Percentiles rank a stretch among this genome's conserved stretches.
phyloP scores from a whole-genome alignment of 2,329 filamentous ascomycete genomes.

The Fusarium udum region DNA sequence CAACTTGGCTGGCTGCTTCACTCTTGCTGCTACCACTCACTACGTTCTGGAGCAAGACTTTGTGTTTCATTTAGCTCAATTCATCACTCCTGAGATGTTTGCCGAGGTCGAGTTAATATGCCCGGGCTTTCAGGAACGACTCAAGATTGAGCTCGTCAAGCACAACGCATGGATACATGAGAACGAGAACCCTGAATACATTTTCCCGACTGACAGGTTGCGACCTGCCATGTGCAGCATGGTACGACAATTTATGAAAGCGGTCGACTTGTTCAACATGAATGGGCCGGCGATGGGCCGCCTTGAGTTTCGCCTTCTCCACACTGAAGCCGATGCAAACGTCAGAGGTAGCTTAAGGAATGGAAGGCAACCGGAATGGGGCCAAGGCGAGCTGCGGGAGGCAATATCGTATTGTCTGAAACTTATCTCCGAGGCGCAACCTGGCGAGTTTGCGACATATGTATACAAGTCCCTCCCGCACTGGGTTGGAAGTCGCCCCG shows the following conservation, averaged over 20 bases:
- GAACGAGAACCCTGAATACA: accelerated
- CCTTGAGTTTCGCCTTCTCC: neutral
- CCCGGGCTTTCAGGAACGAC: neutral
- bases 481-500: neutral
- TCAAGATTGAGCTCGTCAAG: accelerated
- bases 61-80: neutral
- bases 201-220: accelerated
- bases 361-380: neutral
- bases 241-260: neutral
- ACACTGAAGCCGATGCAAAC: neutral
- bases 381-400: neutral
- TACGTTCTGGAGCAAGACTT: neutral
- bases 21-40: neutral
- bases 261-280: neutral
- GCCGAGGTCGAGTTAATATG: neutral
- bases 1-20: neutral
- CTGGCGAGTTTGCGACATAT: neutral
- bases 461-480: neutral
- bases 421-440: neutral
- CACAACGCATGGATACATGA: accelerated
- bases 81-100: conserved; percentile 10
- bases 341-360: accelerated
- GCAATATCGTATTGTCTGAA: neutral
- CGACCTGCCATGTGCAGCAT: neutral
- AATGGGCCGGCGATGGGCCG: too few species aligned